phyloP scores from a whole-genome alignment of 805 yeast genomes.

The Lipomyces chichibuensis region DNA sequence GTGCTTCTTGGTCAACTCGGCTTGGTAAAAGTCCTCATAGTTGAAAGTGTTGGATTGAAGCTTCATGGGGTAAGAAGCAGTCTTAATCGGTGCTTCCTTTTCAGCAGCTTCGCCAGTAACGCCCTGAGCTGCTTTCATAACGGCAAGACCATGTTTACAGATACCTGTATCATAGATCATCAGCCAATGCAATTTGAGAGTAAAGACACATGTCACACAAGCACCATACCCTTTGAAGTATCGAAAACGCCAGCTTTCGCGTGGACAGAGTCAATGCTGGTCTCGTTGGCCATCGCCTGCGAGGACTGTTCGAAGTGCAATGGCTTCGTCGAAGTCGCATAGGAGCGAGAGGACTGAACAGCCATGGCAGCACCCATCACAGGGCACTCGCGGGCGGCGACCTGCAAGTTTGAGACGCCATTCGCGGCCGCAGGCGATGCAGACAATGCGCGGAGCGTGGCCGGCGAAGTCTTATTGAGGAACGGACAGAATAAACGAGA shows the following conservation, averaged over 20 bases:
- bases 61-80: conserved; percentile 3
- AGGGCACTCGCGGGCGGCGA: conserved; percentile 80
- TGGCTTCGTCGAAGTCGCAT: conserved; percentile 32
- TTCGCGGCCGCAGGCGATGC: conserved; percentile 36
- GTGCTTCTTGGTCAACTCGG: conserved; percentile 73
- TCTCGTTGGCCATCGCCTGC: conserved; percentile 32
- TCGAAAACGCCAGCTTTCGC: conserved; percentile 39
- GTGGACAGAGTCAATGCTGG: conserved; percentile 37
- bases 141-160: conserved; percentile 36
- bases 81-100: conserved; percentile 7
- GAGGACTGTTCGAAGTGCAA: conserved; percentile 30
- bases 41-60: conserved; percentile 54
- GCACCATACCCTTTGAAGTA: conserved; percentile 37
- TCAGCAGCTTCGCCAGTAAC: conserved; percentile 21
- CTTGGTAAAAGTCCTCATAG: conserved; percentile 67
- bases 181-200: not conserved
- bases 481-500: conserved; percentile 85
- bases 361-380: conserved; percentile 80
- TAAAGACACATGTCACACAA: not conserved
- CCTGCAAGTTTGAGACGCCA: conserved; percentile 40
- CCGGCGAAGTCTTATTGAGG: conserved; percentile 60
- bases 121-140: conserved; percentile 35
- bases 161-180: conserved; percentile 22
- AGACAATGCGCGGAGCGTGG: conserved; percentile 62
- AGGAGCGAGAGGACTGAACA: conserved; percentile 28